phyloP scores from a whole-genome alignment of 257 asterid genomes.

The Parsonsia alboflavescens region DNA sequence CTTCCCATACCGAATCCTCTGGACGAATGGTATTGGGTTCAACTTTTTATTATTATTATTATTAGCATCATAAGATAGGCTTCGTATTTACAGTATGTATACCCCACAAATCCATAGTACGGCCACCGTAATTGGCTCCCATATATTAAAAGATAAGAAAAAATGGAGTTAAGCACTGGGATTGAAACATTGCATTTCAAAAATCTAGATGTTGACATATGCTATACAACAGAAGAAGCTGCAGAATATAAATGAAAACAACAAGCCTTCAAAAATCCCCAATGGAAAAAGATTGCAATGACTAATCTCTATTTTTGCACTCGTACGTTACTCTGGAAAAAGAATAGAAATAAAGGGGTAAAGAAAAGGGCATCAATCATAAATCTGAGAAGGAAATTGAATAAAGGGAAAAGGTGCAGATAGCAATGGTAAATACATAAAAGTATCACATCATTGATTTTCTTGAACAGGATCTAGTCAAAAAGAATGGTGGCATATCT shows the following conservation, averaged over 20 bases:
- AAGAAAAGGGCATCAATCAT: background rate
- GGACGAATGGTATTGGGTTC: too few species aligned
- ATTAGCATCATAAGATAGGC: too few species aligned
- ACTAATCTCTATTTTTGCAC: background rate
- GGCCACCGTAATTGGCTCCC: background rate
- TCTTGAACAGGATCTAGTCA: background rate
- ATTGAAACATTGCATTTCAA: background rate
- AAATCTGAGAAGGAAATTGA: background rate
- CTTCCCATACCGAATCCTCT: too few species aligned
- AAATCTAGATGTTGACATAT: background rate
- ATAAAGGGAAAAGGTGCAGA: background rate
- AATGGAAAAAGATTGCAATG: background rate
- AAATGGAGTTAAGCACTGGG: background rate
- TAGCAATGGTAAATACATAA: background rate
- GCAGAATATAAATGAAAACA: background rate
- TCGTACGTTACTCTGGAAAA: background rate
- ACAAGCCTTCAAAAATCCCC: background rate
- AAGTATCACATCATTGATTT: background rate
- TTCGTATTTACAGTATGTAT: background rate
- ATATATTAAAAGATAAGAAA: too few species aligned
- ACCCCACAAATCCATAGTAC: background rate
- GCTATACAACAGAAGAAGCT: constrained; percentile 9
- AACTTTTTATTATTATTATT: too few species aligned
- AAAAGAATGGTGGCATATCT: background rate
- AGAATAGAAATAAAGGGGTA: background rate